A percentile compares a stretch with the other conserved stretches of the same genome.
These are phyloP conservation scores for Pseudogymnoascus sp. DNA, from an alignment of 2,329 filamentous ascomycete genomes.

Conservation along the genomic window DNA sequence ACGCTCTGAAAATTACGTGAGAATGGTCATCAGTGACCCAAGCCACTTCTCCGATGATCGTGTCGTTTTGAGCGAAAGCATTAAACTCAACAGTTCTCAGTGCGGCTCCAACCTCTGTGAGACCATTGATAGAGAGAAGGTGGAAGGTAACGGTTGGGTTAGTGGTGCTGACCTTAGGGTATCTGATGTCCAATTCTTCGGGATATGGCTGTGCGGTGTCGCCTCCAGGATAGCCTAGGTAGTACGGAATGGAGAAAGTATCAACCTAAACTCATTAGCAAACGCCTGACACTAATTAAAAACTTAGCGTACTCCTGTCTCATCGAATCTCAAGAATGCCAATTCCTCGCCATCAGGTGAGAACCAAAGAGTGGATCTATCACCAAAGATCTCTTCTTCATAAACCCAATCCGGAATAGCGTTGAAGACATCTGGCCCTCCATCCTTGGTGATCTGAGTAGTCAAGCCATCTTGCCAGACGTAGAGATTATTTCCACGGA, in stretches of 20 bases:
- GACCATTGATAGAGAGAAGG: slow-evolving; percentile 36
- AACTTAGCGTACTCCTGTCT: slow-evolving; percentile 49
- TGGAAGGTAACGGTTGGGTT: slow-evolving; percentile 57
- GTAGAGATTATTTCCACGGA: slow-evolving; percentile 57
- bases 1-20: slow-evolving; percentile 55
- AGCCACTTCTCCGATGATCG: slow-evolving; percentile 58
- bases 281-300: neutral
- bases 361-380: slow-evolving; percentile 45
- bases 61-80: slow-evolving; percentile 49
- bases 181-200: slow-evolving; percentile 51
- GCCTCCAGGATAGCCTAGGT: slow-evolving; percentile 44
- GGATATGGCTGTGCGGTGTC: slow-evolving; percentile 53
- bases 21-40: slow-evolving; percentile 55
- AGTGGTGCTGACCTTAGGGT: slow-evolving; percentile 59
- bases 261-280: neutral
- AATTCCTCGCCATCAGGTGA: slow-evolving; percentile 47
- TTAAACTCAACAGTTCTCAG: slow-evolving; percentile 42
- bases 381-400: slow-evolving; percentile 48
- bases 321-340: slow-evolving; percentile 49
- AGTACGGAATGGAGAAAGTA: slow-evolving; percentile 58
- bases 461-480: slow-evolving; percentile 46
- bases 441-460: slow-evolving; percentile 44
- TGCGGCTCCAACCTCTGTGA: slow-evolving; percentile 36
- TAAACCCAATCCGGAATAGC: slow-evolving; percentile 58
- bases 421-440: slow-evolving; percentile 53